Percentiles rank a stretch among this genome's conserved stretches.
phyloP scores from a whole-genome alignment of 352 stramenopile species.

The Pilasporangium apinafurcum region DNA sequence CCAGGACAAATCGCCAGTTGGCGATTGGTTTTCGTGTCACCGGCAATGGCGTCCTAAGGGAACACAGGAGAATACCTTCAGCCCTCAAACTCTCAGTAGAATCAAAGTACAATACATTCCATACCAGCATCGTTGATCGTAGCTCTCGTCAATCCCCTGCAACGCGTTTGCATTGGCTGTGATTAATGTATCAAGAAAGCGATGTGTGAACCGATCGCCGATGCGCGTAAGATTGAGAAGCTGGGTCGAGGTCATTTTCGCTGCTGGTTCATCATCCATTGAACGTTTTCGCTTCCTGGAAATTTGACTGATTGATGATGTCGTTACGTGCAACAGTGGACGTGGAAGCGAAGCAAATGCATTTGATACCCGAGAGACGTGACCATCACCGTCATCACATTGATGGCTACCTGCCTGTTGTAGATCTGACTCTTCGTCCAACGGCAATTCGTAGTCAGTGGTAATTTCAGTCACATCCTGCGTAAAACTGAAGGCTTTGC shows the following conservation, averaged over 20 bases:
- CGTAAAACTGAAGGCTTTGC: constrained; percentile 21
- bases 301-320: constrained; percentile 12
- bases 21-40: constrained; percentile 46
- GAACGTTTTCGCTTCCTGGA: constrained; percentile 36
- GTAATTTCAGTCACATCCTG: constrained; percentile 40
- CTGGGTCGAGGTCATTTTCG: constrained; percentile 1
- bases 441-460: constrained; percentile 34
- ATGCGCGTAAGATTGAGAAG: constrained; percentile 23
- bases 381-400: not conserved
- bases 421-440: not conserved
- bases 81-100: not conserved
- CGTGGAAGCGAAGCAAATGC: constrained; percentile 31
- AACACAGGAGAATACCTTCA: not conserved
- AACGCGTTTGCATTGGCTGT: constrained; percentile 34
- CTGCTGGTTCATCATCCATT: not conserved
- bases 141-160: constrained; percentile 25
- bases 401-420: not conserved
- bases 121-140: constrained; percentile 43
- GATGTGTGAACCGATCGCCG: constrained; percentile 28
- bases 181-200: constrained; percentile 37
- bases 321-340: constrained; percentile 28
- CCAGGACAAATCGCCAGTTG: constrained; percentile 69
- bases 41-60: constrained; percentile 42
- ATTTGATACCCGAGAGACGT: constrained; percentile 3
- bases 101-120: not conserved